Evolutionary conservation across 2,329 filamentous ascomycete genomes (phyloP).

Genomic region (Onygenales sp.): DNA sequence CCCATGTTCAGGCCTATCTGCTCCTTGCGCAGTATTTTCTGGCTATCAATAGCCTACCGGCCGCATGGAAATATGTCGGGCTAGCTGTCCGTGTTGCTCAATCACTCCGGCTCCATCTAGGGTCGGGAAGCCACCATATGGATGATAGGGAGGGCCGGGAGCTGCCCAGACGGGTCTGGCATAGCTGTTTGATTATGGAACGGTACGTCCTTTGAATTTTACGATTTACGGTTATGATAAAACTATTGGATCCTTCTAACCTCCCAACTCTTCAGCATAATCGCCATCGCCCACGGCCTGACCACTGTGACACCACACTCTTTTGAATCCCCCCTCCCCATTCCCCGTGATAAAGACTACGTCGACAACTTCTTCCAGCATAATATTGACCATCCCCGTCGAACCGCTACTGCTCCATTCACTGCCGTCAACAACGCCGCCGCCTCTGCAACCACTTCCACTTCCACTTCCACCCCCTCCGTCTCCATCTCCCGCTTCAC

Average conservation of each 20-base stretch:
- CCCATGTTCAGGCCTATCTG: conserved; percentile 15
- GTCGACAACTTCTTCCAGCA: conserved; percentile 7
- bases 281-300: conserved; percentile 16
- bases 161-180: conserved; percentile 17
- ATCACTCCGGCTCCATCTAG: conserved; percentile 13
- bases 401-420: too few species aligned
- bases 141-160: conserved; percentile 11
- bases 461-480: too few species aligned
- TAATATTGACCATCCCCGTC: too few species aligned
- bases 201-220: conserved; percentile 4
- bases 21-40: conserved; percentile 17
- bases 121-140: conserved; percentile 11
- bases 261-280: conserved; percentile 7
- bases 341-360: conserved; percentile 17
- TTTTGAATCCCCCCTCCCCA: conserved; percentile 15
- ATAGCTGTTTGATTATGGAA: conserved; percentile 17
- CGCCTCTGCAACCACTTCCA: too few species aligned
- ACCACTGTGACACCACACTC: conserved; percentile 11
- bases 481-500: not conserved
- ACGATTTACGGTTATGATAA: too few species aligned
- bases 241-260: too few species aligned
- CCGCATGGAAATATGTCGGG: conserved; percentile 17
- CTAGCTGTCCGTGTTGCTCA: conserved; percentile 15
- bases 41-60: conserved; percentile 12
- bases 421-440: too few species aligned